Percentiles rank a stretch among this genome's conserved stretches.
Evolutionary conservation across 1,284 basidiomycete genomes (phyloP).

Genomic region (Clitocybe nebularis): DNA sequence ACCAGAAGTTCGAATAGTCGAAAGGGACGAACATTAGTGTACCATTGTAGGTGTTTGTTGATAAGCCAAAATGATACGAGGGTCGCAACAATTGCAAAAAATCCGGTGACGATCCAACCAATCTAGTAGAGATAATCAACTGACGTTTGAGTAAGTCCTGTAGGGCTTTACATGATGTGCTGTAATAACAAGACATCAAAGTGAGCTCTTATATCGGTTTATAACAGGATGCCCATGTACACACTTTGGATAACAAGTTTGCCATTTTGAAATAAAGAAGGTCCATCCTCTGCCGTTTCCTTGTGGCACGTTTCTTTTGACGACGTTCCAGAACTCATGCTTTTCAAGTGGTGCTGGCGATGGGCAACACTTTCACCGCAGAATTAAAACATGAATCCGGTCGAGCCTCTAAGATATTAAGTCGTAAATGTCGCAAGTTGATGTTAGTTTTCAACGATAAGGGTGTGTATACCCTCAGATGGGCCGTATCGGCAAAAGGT

Average conservation of each 20-base stretch:
- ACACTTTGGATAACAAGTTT: constrained; percentile 59
- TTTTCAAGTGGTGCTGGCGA: too few species aligned
- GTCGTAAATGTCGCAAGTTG: too few species aligned
- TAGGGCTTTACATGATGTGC: constrained; percentile 18
- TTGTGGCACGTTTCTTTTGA: constrained; percentile 32
- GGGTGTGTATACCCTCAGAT: too few species aligned
- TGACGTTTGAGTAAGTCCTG: neutral
- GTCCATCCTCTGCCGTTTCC: constrained; percentile 37
- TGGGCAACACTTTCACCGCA: too few species aligned
- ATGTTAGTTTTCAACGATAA: too few species aligned
- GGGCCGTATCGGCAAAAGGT: too few species aligned
- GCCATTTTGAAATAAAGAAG: constrained; percentile 60
- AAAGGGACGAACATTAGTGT: constrained; percentile 53
- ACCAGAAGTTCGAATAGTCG: neutral
- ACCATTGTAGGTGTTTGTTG: constrained; percentile 68
- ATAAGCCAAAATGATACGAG: constrained; percentile 68
- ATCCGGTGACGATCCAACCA: constrained; percentile 69
- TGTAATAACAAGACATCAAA: constrained; percentile 1
- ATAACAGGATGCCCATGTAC: neutral
- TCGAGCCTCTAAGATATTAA: too few species aligned
- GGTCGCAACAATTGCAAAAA: constrained; percentile 55
- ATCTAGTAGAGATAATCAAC: constrained; percentile 34
- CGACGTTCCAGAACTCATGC: neutral
- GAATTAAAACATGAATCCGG: too few species aligned
- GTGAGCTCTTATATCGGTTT: too few species aligned